Base-by-base conservation (phyloP, 495 filamentous ascomycete species). In the Penicillium herquei region DNA sequence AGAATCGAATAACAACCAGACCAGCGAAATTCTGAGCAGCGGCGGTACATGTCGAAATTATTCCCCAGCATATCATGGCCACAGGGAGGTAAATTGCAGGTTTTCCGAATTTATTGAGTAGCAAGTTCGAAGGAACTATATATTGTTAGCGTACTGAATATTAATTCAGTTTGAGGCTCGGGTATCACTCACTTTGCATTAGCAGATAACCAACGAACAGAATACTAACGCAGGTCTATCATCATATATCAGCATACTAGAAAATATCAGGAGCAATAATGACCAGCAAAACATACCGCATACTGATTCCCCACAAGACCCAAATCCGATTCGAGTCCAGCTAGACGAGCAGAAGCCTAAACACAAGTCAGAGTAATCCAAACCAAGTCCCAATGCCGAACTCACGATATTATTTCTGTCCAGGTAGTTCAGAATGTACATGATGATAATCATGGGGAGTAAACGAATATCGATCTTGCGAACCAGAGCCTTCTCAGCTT, bases 371-470 rank as follows among this genome's bases (percentile, higher is more conserved):
- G 41, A 43, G 1, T 37, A 13, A 37, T 37, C 34, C 34, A 37
- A 13, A 10, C 34, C 34, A 37, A 9, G 12, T 10, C 34, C 7
- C 21, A 35, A 33, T 6, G 18, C 7, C 33, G 57, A 54, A 47
- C 71, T 43, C 8, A 68, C 81, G 49, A 80, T 82, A 46, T 84
- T 80, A 61, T 84, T 83, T 58, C 89, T 79, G 68, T 92, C 89
- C 55, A 92, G 75, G 68, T 91, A 94, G 63, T 92, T 92, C 63
- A 92, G 70, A 59, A 92, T 88, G 63, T 92, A 91, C 83, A 88
- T 87, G 53, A 87, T 57, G 52, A 87, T 80, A 37, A 87, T 67
- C 70, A 84, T 82, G 10, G 87, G 87, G 55, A 90, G 66, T 7
- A 78, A 59, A 14, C 84, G 69, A 1, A 82, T 41, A 65, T 89